Evolutionary conservation across 2,329 filamentous ascomycete species (phyloP).

Genomic region (Colletotrichum tofieldiae): DNA sequence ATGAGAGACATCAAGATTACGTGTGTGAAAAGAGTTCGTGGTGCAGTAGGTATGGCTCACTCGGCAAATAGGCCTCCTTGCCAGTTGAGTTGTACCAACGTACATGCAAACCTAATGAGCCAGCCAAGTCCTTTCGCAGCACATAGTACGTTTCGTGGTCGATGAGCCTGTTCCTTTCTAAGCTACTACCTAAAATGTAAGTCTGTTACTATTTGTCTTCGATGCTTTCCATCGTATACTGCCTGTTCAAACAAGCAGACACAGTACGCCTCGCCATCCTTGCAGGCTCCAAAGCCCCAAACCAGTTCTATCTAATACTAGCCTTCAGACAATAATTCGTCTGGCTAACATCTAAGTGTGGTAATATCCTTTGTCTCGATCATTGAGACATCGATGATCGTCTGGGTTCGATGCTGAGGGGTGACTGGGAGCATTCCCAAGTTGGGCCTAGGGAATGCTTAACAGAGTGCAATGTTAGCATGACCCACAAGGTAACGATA

Average conservation of each 20-base stretch:
- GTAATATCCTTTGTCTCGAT: no score
- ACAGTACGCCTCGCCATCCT: no score
- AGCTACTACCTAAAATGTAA: not conserved
- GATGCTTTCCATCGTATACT: not conserved
- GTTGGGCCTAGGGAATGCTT: no score
- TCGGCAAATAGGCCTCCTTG: not conserved
- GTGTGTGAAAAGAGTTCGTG: not conserved
- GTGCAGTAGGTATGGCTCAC: not conserved
- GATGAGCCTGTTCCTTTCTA: not conserved
- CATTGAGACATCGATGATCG: no score
- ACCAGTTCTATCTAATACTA: no score
- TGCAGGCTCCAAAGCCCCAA: no score
- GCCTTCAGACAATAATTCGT: no score
- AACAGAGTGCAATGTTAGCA: no score
- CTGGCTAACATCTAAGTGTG: no score
- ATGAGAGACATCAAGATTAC: not conserved
- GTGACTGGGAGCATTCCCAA: no score
- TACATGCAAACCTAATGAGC: not conserved
- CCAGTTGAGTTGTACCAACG: not conserved
- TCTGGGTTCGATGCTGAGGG: no score
- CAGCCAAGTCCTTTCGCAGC: not conserved
- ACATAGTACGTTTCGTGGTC: not conserved
- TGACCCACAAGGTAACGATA: no score
- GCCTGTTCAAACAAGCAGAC: not conserved
- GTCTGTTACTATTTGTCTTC: not conserved